A percentile compares a stretch with the other conserved stretches of the same genome.
Evolutionary conservation across 495 filamentous ascomycete species (phyloP).

Genomic region (Aspergillus sparsus): DNA sequence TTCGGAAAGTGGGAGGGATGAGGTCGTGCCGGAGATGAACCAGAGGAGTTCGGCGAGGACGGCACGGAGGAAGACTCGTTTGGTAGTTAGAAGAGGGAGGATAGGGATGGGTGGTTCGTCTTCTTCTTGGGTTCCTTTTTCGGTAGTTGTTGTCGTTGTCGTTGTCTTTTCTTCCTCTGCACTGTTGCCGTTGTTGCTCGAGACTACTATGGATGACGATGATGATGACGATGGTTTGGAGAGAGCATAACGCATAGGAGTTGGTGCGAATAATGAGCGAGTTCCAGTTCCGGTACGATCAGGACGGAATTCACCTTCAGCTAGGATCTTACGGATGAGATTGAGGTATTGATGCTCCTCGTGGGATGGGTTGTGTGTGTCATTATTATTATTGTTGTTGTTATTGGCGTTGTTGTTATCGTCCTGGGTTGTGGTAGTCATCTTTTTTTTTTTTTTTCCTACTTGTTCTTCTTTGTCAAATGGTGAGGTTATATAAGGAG

Average conservation of each 20-base stretch:
- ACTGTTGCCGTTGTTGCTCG: too few relatives aligned
- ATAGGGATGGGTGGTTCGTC: conserved; percentile 47
- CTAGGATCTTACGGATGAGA: conserved; percentile 73
- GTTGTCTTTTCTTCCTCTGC: conserved; percentile 18
- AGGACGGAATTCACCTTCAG: conserved; percentile 74
- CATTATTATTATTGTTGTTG: conserved; percentile 19
- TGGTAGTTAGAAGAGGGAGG: conserved; percentile 92
- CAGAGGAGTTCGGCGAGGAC: conserved; percentile 93
- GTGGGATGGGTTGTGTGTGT: conserved; percentile 41
- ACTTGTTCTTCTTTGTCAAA: background rate
- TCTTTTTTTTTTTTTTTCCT: background rate
- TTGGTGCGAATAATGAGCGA: conserved; percentile 81
- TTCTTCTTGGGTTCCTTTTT: too few relatives aligned
- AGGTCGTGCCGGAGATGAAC: conserved; percentile 87
- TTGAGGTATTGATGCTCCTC: conserved; percentile 79
- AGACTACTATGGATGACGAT: too few relatives aligned
- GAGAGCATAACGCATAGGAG: conserved; percentile 82
- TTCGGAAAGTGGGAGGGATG: conserved; percentile 67
- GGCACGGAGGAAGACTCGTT: conserved; percentile 91
- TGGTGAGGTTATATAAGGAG: background rate
- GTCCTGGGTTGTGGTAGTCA: conserved; percentile 26
- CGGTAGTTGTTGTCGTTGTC: conserved; percentile 28
- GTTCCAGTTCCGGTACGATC: conserved; percentile 95
- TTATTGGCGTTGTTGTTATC: conserved; percentile 24
- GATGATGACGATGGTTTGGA: conserved; percentile 44